Base-by-base conservation (phyloP, 352 stramenopile genomes). In the Pythium apleroticum region DNA sequence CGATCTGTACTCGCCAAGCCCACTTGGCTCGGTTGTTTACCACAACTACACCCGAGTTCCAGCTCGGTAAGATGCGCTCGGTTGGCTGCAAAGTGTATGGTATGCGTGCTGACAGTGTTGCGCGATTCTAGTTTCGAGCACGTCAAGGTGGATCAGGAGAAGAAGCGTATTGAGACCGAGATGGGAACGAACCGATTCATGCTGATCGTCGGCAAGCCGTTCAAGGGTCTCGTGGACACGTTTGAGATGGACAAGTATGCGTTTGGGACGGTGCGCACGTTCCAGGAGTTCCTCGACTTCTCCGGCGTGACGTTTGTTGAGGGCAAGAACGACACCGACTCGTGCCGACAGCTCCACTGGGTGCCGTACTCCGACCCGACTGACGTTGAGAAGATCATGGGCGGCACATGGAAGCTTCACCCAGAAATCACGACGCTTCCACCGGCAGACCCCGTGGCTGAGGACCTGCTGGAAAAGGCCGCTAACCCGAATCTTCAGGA, bases 1-100 rank as follows among this genome's bases (percentile, higher is more conserved):
- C 60, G 72, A 79, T 52, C 57, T 79, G 27, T 77, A 80, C 60
- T 77, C 69, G 41, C 73, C 73, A 41, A 78, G 68, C 33, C 45
- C 57, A 41, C 63, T 75, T 12, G 63, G 67, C 52, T 76, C 72
- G 48, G 72, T 79, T 19, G 70, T 81, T 19, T 81, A 79, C 64
- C 74, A 81, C 66, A 79, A 81, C 61, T 81, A 81, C 62, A 77
- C 71, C 52, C 66, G 68, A 52, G 74, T 79, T 3, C 71, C 68
- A 4, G 72, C 72, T 17, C 68, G 71, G 68, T 74, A 60, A 17
- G 63, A 61, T 22, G 1, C 17, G 37, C 15, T 27, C 4, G 6
- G 14, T 39, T 55, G 25, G 8, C 17, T 37, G 43, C 19, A 12
- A 20, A 49, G 58, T 61, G n/a, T 9, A 3, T 33, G 22, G n/a